Evolutionary conservation across 2,329 filamentous ascomycete species (phyloP), one percentile per base, ranked within the genome.

Genomic region (Zalaria obscura): DNA sequence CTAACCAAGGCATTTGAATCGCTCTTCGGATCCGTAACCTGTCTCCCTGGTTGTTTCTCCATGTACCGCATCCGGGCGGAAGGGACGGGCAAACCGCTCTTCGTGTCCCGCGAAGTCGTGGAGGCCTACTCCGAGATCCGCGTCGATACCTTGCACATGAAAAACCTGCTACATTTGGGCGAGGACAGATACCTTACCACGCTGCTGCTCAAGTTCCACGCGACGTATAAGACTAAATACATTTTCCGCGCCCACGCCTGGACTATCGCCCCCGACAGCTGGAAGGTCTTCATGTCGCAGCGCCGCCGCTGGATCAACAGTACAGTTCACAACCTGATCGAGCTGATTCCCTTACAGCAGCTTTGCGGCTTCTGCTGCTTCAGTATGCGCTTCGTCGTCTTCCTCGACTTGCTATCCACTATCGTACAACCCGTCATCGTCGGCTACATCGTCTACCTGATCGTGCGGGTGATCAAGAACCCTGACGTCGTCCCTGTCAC

Each of bases 291-390:
- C 74, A 71, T 96, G 61, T 98, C 91, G 26, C 91, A 98, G 66
- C 86, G 91, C 72, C 89, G 91, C 70, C 84, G 91, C 60, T 98
- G 91, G 91, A 98, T 98, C 65, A 98, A 98, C 71, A 95, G 88
- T 43, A 98, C 91, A 0, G 85, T 98, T 40, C 91, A 98, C 72
- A 98, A 98, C 62, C 72, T 98, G 47, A 83, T 93, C 48, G 91
- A 98, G 61, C 80, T 98, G 47, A 89, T 96, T 48, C 88, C 89
- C 4, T 71, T 98, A 62, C 78, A 83, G 47, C 84, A 96, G 60
- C 82, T 98, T 39, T 98, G 91, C 63, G 91, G 91, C 66, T 98
- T 98, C 80, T 98, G 91, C 73, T 98, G 91, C 67, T 98, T 98
- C 72, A 93, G 84, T 64, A 98, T 98, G 91, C 82, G 91, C 55